Conservation (phyloP, 768 basidiomycete species). For the Tricholoma sp. region DNA sequence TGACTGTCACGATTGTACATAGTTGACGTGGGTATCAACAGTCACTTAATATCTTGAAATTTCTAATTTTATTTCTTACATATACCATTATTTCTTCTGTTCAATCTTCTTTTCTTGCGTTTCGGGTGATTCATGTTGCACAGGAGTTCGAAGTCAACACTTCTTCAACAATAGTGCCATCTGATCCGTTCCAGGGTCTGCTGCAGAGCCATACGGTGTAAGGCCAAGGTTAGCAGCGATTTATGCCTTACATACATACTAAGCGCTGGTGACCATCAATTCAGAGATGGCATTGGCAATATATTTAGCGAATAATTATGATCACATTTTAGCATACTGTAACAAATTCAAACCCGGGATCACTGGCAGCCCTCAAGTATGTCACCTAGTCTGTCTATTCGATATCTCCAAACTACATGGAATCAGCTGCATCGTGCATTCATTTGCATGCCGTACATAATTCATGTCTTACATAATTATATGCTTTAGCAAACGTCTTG, state of each 20-base stretch:
- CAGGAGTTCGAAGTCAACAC: constrained; percentile 5
- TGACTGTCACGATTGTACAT: constrained; percentile 1
- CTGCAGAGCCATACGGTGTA: not conserved
- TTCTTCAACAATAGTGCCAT: not conserved
- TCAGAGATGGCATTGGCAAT: not conserved
- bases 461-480: no score
- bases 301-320: not conserved
- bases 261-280: not conserved
- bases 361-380: not conserved
- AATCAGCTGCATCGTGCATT: no score
- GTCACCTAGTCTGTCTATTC: not conserved
- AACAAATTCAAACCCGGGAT: not conserved
- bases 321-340: not conserved
- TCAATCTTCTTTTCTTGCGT: not conserved
- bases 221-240: not conserved
- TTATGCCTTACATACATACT: not conserved
- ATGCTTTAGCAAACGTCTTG: no score
- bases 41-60: constrained; percentile 19
- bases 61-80: not conserved
- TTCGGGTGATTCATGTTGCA: not conserved
- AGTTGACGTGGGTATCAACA: constrained; percentile 40
- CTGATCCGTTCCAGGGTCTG: not conserved
- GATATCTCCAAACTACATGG: no score
- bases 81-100: not conserved
- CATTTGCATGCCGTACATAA: no score